Conservation (phyloP, 1,284 basidiomycete species). For the Pterulicium gracile region DNA sequence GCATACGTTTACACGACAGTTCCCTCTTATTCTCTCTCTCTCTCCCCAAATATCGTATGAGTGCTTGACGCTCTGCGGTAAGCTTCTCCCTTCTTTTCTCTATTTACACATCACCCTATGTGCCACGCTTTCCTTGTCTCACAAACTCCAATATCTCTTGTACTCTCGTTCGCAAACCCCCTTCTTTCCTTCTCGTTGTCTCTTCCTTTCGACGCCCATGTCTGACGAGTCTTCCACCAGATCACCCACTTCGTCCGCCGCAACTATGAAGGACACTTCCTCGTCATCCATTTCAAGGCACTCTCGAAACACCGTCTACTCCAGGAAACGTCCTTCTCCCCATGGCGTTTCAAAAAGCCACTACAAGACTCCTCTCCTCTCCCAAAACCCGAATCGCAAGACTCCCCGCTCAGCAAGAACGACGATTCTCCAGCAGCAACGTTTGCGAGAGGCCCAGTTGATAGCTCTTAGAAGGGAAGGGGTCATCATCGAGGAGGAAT, state of each 20-base stretch:
- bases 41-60: neutral
- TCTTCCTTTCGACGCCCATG: constrained; percentile 20
- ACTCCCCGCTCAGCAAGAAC: constrained; percentile 55
- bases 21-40: neutral
- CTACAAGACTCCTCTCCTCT: constrained; percentile 36
- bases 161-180: constrained; percentile 16
- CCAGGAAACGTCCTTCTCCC: constrained; percentile 75
- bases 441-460: constrained; percentile 58
- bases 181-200: constrained; percentile 10
- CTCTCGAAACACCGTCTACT: constrained; percentile 55
- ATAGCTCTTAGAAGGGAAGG: constrained; percentile 57
- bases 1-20: neutral
- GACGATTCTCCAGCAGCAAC: constrained; percentile 41
- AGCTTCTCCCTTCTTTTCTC: neutral
- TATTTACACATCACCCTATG: neutral
- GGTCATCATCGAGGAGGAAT: constrained; percentile 83
- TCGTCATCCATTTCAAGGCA: constrained; percentile 37
- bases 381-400: constrained; percentile 37
- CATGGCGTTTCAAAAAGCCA: constrained; percentile 59
- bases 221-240: constrained; percentile 26
- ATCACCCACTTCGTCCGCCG: constrained; percentile 20
- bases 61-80: neutral
- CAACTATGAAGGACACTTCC: constrained; percentile 68
- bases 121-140: constrained; percentile 3
- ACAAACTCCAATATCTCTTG: constrained; percentile 21